Evolutionary conservation across 257 asterid genomes (phyloP), one percentile per base, ranked within the genome.

Genomic region (Salvia rosmarinus): DNA sequence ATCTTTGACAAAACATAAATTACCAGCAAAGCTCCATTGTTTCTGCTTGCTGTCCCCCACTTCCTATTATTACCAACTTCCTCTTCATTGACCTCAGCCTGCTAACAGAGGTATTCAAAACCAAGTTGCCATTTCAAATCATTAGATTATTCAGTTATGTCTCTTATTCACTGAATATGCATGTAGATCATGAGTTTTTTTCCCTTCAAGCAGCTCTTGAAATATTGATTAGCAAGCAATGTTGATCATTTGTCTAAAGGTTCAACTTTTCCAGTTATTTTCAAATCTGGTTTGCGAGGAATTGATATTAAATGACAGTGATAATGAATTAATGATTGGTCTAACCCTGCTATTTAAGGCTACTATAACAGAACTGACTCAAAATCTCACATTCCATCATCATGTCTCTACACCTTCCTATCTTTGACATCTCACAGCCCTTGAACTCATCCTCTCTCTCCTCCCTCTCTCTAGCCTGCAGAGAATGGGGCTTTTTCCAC

Each of bases 401-500:
- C 7, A 85, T 85, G 90, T 79, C 87, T 54, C 37, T 89, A 44
- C 71, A 82, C 23, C 93, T 89, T 77, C 93, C 88, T 42, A 68
- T 79, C 37, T 77, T 85, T 70, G 93, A 89, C 84, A 73, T 87
- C 75, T 82, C 89, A 57, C 85, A 84, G 85, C 88, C 91, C 60
- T 70, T 82, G 5, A 64, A 50, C 72, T 77, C 86, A 4, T 77
- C 85, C 23, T 61, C 85, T 32, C 84, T n/a, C n/a, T n/a, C n/a
- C n/a, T n/a, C n/a, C n/a, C n/a, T n/a, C n/a, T 76, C 85, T 76
- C 56, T 59, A 28, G 93, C 93, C 64, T 89, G 96, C 70, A 81
- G 67, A 74, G 89, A 87, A 72, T 89, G 89, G 93, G 91, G 93
- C 4, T 87, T 89, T n/a, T 89, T 89, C 68, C 86, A 67, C 61